Conservation (phyloP, 2,329 filamentous ascomycete species). For the Paecilomyces dactylethromorphus region DNA sequence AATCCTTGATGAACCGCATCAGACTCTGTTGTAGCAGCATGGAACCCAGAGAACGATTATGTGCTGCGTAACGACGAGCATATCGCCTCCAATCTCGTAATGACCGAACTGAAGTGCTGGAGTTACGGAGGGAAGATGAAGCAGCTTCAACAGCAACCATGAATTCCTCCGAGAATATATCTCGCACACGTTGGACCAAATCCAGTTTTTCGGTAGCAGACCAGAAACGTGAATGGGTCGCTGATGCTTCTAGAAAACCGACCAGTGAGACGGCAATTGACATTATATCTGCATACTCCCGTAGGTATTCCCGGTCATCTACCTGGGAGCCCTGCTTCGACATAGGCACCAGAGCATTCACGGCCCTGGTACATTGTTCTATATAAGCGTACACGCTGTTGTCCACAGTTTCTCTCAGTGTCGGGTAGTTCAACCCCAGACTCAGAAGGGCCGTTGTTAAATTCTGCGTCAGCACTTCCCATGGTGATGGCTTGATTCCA, state of each 20-base stretch:
- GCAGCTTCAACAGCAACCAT: constrained; percentile 81
- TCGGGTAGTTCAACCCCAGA: constrained; percentile 65
- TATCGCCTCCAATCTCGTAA: constrained; percentile 84
- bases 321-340: constrained; percentile 51
- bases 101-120: constrained; percentile 56
- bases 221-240: constrained; percentile 77
- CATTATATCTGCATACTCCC: constrained; percentile 62
- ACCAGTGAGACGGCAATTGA: constrained; percentile 79
- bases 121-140: constrained; percentile 82
- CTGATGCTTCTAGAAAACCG: constrained; percentile 79
- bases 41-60: constrained; percentile 75
- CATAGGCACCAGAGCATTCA: constrained; percentile 50
- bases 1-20: constrained; percentile 74
- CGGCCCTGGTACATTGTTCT: constrained; percentile 59
- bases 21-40: constrained; percentile 88
- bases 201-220: constrained; percentile 63
- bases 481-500: constrained; percentile 77
- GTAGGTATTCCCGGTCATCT: constrained; percentile 25
- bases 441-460: constrained; percentile 76
- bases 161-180: constrained; percentile 75
- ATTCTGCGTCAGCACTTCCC: constrained; percentile 73
- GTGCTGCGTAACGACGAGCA: constrained; percentile 71
- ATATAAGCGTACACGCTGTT: constrained; percentile 67
- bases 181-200: constrained; percentile 64
- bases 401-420: constrained; percentile 60